Percentiles rank a stretch among this genome's conserved stretches.
phyloP scores from a whole-genome alignment of 805 yeast genomes.

The Saccharomycopsis fodiens region DNA sequence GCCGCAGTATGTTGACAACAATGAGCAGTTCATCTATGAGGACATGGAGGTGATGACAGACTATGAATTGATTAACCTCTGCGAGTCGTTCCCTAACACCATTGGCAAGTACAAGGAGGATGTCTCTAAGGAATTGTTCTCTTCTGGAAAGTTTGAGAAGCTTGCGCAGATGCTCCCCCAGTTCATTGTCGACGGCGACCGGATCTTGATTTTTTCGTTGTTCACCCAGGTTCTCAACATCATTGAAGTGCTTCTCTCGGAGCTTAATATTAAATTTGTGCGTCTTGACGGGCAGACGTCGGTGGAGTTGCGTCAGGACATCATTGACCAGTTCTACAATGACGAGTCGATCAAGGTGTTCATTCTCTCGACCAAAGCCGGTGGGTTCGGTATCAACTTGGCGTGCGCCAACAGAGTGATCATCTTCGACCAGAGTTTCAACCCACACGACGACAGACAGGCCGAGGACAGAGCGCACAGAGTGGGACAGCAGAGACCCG shows the following conservation, averaged over 20 bases:
- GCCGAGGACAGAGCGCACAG: conserved; percentile 99
- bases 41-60: conserved; percentile 96
- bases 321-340: conserved; percentile 83
- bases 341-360: conserved; percentile 79
- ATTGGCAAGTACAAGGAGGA: conserved; percentile 46
- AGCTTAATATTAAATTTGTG: conserved; percentile 59
- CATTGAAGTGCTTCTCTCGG: conserved; percentile 64
- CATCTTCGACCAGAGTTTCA: conserved; percentile 88
- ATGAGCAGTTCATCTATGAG: conserved; percentile 68
- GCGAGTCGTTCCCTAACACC: conserved; percentile 65
- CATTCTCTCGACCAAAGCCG: conserved; percentile 89
- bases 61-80: conserved; percentile 71
- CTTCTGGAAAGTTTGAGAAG: conserved; percentile 67
- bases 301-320: conserved; percentile 86
- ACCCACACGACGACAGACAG: conserved; percentile 97
- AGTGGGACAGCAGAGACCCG: conserved; percentile 88
- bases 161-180: conserved; percentile 50
- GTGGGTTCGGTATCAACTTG: conserved; percentile 96
- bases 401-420: conserved; percentile 92
- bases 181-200: conserved; percentile 49
- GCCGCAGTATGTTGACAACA: conserved; percentile 74
- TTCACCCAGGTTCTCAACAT: conserved; percentile 91
- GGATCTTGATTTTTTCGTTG: conserved; percentile 78
- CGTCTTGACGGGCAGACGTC: conserved; percentile 91
- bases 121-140: conserved; percentile 45